These are phyloP conservation scores for Ogataea polymorpha DNA, from an alignment of 805 yeast genomes.

Conservation along the genomic window DNA sequence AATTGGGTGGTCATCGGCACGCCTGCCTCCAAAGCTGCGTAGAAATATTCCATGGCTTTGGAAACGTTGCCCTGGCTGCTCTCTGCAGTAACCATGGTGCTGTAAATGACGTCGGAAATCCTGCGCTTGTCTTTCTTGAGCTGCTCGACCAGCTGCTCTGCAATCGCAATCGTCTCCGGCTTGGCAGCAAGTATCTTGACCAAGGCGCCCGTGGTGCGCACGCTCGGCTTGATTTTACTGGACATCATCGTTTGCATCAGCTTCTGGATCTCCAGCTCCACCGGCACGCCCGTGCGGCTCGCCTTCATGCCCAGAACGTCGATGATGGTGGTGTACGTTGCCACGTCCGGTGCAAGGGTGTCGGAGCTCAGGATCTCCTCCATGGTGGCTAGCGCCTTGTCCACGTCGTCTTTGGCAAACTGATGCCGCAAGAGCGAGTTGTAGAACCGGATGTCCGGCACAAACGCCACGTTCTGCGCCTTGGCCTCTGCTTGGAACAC, in stretches of 20 bases:
- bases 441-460: constrained; percentile 48
- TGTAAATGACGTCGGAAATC: constrained; percentile 38
- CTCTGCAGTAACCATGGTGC: constrained; percentile 48
- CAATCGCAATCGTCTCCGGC: constrained; percentile 47
- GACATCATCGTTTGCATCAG: constrained; percentile 33
- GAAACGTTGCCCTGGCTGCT: constrained; percentile 39
- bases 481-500: constrained; percentile 28
- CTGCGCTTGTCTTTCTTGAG: constrained; percentile 34
- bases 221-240: constrained; percentile 38
- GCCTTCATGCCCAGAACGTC: constrained; percentile 52
- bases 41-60: constrained; percentile 42
- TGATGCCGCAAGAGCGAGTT: constrained; percentile 48
- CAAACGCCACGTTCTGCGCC: constrained; percentile 28
- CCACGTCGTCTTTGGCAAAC: constrained; percentile 37
- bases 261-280: constrained; percentile 34
- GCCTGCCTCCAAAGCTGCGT: constrained; percentile 33
- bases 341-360: constrained; percentile 51
- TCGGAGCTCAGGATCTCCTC: constrained; percentile 36
- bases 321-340: constrained; percentile 59
- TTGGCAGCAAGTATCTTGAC: constrained; percentile 51
- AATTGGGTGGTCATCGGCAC: constrained; percentile 36
- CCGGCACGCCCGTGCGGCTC: constrained; percentile 38
- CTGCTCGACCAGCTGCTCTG: constrained; percentile 45
- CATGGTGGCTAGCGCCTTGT: constrained; percentile 48
- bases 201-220: constrained; percentile 48